Evolutionary conservation across 345 rosid genomes (phyloP).

Genomic region (Odontarrhena argentea): DNA sequence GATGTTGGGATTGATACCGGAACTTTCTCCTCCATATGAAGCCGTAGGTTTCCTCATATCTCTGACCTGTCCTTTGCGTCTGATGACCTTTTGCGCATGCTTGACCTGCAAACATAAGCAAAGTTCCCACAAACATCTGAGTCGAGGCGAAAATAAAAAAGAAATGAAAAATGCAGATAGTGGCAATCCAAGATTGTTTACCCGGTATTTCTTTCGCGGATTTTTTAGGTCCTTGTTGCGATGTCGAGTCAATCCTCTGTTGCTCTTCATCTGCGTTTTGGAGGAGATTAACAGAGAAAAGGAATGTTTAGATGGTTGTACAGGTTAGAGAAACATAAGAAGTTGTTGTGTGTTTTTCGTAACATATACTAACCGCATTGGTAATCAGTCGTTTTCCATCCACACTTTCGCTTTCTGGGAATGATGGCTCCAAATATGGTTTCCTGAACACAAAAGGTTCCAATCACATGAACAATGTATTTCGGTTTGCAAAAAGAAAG

Average conservation of each 20-base stretch:
- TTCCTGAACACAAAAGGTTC: slow-evolving; percentile 26
- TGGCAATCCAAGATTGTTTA: slow-evolving; percentile 23
- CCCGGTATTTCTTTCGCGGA: slow-evolving; percentile 89
- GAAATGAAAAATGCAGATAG: slow-evolving; percentile 9
- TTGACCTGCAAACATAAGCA: slow-evolving; percentile 48
- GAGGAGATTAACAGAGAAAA: background rate
- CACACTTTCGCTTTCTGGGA: slow-evolving; percentile 60
- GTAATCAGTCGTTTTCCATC: slow-evolving; percentile 71
- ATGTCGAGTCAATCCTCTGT: slow-evolving; percentile 71
- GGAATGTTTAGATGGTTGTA: slow-evolving; percentile 14
- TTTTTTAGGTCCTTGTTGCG: slow-evolving; percentile 66
- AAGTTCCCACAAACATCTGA: slow-evolving; percentile 16
- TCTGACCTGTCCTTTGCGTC: slow-evolving; percentile 65
- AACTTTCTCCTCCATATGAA: slow-evolving; percentile 66
- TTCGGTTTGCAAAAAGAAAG: background rate
- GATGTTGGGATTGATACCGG: slow-evolving; percentile 66
- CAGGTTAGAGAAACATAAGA: slow-evolving; percentile 17
- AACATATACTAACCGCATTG: slow-evolving; percentile 49
- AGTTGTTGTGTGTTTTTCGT: slow-evolving; percentile 8
- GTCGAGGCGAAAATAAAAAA: background rate
- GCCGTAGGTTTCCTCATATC: slow-evolving; percentile 54
- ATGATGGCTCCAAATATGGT: slow-evolving; percentile 39
- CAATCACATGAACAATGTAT: slow-evolving; percentile 16
- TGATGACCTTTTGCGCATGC: slow-evolving; percentile 46
- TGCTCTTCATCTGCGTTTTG: slow-evolving; percentile 56